Evolutionary conservation across 495 filamentous ascomycete genomes (phyloP).

Genomic region (Tuber borchii): DNA sequence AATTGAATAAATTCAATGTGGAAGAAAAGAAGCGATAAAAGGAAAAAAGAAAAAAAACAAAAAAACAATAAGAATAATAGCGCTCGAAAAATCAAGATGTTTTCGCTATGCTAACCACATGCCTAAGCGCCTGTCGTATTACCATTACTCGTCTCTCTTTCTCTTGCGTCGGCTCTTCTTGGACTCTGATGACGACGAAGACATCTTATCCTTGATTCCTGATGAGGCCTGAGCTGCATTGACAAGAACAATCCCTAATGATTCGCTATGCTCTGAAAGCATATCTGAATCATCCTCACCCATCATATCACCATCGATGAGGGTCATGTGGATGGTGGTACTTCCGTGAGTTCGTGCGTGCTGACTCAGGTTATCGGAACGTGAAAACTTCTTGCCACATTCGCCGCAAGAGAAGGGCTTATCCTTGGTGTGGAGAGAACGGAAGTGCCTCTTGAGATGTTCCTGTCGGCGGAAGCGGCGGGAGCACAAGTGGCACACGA

Average conservation of each 20-base stretch:
- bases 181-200: slow-evolving; percentile 31
- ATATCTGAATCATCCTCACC: slow-evolving; percentile 37
- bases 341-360: slow-evolving; percentile 90
- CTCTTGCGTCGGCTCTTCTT: slow-evolving; percentile 42
- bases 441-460: slow-evolving; percentile 97
- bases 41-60: slow-evolving; percentile 14
- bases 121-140: slow-evolving; percentile 17
- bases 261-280: slow-evolving; percentile 29
- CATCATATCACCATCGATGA: slow-evolving; percentile 61
- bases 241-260: slow-evolving; percentile 39
- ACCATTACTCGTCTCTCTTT: slow-evolving; percentile 39
- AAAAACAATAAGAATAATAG: slow-evolving; percentile 23
- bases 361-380: slow-evolving; percentile 93
- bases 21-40: slow-evolving; percentile 19
- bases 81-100: slow-evolving; percentile 21
- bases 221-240: slow-evolving; percentile 38
- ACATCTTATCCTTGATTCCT: slow-evolving; percentile 38
- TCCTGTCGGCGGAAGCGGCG: slow-evolving; percentile 98
- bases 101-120: slow-evolving; percentile 28
- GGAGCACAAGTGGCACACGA: slow-evolving; percentile 90
- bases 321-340: slow-evolving; percentile 80
- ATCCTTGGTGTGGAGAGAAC: slow-evolving; percentile 94
- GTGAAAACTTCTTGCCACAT: slow-evolving; percentile 98
- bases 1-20: slow-evolving; percentile 1
- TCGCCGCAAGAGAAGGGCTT: slow-evolving; percentile 97